These are phyloP conservation scores for Canna indica DNA, from an alignment of 176 grass and related monocot genomes.

Conservation along the genomic window DNA sequence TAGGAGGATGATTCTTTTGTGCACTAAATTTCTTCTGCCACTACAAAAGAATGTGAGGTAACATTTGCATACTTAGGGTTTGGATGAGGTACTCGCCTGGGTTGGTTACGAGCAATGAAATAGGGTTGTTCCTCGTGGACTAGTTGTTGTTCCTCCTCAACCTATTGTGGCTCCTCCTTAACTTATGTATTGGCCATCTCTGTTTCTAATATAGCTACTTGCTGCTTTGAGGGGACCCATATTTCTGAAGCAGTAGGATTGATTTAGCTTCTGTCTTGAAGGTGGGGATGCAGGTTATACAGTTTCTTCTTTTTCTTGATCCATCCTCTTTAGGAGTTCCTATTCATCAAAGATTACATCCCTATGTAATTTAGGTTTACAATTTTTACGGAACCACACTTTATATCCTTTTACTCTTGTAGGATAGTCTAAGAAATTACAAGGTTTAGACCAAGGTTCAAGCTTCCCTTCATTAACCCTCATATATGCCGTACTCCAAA, in stretches of 20 bases:
- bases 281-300: too few relatives aligned
- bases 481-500: not conserved
- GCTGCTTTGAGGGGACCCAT: too few relatives aligned
- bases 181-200: too few relatives aligned
- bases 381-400: not conserved
- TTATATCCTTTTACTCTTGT: not conserved
- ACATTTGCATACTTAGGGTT: not conserved
- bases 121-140: not conserved
- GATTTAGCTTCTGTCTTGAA: too few relatives aligned
- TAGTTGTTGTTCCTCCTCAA: too few relatives aligned
- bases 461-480: not conserved
- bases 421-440: not conserved
- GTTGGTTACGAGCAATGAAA: not conserved
- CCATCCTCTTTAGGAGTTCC: not conserved
- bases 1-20: not conserved
- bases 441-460: not conserved
- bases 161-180: too few relatives aligned
- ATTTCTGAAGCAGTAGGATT: too few relatives aligned
- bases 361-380: not conserved
- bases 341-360: not conserved
- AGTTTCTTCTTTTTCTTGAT: not conserved
- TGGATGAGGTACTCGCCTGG: not conserved
- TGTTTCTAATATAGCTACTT: too few relatives aligned
- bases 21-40: rapidly evolving
- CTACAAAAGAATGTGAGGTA: not conserved